These are phyloP conservation scores for Pseudocohnilembus persalinus DNA, from an alignment of 169 alveolate genomes.

Conservation along the genomic window DNA sequence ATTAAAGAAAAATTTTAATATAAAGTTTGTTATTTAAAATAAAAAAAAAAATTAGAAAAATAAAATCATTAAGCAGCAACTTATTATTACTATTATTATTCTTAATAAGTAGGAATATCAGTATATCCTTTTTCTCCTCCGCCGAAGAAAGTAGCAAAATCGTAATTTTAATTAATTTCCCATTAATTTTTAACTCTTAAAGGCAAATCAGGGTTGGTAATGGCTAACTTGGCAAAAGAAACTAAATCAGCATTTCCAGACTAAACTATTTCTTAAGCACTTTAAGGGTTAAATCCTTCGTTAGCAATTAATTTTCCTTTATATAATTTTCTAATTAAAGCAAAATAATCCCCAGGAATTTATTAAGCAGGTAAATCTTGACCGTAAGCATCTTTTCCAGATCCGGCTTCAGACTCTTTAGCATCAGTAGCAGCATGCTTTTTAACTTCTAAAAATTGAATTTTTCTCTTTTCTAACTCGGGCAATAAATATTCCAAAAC, in stretches of 20 bases:
- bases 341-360: slow-evolving; percentile 4
- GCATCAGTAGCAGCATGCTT: not conserved
- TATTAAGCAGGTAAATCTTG: not conserved
- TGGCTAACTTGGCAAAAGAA: slow-evolving; percentile 29
- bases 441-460: slow-evolving; percentile 37
- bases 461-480: slow-evolving; percentile 32
- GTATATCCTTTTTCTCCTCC: slow-evolving; percentile 32
- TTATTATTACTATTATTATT: too few species aligned
- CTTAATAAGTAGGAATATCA: not conserved
- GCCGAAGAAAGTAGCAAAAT: slow-evolving; percentile 24
- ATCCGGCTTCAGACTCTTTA: too few species aligned
- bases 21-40: too few species aligned
- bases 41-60: too few species aligned
- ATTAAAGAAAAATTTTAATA: too few species aligned
- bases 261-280: slow-evolving; percentile 1
- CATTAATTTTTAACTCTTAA: slow-evolving; percentile 16
- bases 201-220: slow-evolving; percentile 37
- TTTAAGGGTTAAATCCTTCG: not conserved
- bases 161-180: slow-evolving; percentile 27
- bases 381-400: not conserved
- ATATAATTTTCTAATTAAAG: not conserved
- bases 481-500: slow-evolving; percentile 15
- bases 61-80: too few species aligned
- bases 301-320: slow-evolving; percentile 21
- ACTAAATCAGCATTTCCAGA: not conserved